Evolutionary conservation across 2,329 filamentous ascomycete genomes (phyloP).

Genomic region (Pseudovirgaria hyperparasitica): DNA sequence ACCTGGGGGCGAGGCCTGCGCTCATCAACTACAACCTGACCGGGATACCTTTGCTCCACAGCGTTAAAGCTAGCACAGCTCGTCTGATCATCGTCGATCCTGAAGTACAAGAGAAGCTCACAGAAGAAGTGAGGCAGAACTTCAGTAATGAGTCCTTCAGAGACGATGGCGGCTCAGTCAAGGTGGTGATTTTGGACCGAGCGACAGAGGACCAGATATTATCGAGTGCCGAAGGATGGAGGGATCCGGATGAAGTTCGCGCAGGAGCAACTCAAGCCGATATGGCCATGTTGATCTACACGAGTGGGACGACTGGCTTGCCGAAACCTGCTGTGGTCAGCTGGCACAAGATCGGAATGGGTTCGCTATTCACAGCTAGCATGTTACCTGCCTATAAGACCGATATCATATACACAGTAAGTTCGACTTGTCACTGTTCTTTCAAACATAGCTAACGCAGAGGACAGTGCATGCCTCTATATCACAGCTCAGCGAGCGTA

Average conservation of each 20-base stretch:
- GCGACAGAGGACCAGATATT: no score
- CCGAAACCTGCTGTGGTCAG: conserved; percentile 38
- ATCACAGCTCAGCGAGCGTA: conserved; percentile 60
- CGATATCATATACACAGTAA: conserved; percentile 54
- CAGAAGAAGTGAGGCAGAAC: conserved; percentile 12
- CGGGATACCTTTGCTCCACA: conserved; percentile 48
- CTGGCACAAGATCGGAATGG: conserved; percentile 19
- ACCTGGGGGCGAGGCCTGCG: conserved; percentile 50
- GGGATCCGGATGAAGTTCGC: conserved; percentile 16
- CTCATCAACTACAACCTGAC: conserved; percentile 54
- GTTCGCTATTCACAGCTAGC: conserved; percentile 12
- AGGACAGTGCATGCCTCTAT: conserved; percentile 68
- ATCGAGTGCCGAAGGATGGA: conserved; percentile 16
- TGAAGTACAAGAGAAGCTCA: conserved; percentile 23
- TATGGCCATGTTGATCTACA: no score
- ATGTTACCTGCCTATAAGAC: conserved; percentile 16
- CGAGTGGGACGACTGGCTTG: no score
- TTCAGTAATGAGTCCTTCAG: conserved; percentile 5
- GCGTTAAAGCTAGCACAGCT: conserved; percentile 44
- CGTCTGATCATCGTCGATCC: conserved; percentile 48
- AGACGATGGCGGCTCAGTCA: conserved; percentile 2
- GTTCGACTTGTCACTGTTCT: no score
- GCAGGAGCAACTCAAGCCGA: conserved; percentile 12
- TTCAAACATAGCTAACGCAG: no score
- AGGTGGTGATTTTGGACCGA: conserved; percentile 22